A percentile compares a stretch with the other conserved stretches of the same genome.
Conservation (phyloP, 176 grass and related monocot genomes). For the Oryza officinalis region DNA sequence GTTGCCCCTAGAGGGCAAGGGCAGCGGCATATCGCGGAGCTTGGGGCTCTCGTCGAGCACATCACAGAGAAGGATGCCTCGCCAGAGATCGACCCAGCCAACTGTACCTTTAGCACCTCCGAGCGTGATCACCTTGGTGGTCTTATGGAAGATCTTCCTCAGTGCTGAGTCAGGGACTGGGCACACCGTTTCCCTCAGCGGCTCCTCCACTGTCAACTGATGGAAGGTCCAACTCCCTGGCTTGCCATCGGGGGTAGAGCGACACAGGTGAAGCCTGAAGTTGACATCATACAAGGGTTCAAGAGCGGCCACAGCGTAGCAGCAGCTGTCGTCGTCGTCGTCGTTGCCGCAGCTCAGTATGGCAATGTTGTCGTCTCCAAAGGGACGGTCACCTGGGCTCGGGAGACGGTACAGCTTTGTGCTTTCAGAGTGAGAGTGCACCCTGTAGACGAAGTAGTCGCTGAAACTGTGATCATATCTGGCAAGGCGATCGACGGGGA, state of each 20-base stretch:
- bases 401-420: background rate
- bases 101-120: background rate
- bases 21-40: background rate
- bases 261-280: background rate
- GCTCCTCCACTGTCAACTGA: background rate
- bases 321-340: background rate
- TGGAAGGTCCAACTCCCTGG: background rate
- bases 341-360: background rate
- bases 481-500: background rate
- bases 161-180: background rate
- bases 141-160: background rate
- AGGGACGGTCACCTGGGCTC: background rate
- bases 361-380: background rate
- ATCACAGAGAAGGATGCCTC: background rate
- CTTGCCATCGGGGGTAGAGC: background rate
- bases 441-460: no score
- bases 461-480: no score
- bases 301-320: background rate
- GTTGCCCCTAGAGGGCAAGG: background rate
- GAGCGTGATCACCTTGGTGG: background rate
- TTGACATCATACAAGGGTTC: background rate
- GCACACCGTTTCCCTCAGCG: background rate
- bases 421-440: background rate
- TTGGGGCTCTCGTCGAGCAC: no score
- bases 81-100: background rate